Evolutionary conservation across 176 grass and related monocot genomes (phyloP), one percentile per base, ranked within the genome.

Genomic region (Calamus simplicifolius): DNA sequence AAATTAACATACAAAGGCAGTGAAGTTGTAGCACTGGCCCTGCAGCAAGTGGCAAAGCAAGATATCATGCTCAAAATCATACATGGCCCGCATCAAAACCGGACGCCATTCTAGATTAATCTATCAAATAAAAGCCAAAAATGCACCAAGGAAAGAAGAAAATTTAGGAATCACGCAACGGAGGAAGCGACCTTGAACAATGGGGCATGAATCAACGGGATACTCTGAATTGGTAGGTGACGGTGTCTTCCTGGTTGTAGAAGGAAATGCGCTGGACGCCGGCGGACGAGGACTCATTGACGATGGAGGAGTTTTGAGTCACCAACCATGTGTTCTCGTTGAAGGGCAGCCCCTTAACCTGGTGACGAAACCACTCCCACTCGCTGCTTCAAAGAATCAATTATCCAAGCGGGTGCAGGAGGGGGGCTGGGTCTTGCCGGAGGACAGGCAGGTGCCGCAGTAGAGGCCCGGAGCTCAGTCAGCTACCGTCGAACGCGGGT

Each of bases 221-320:
- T 74, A 87, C 91, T 77, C 68, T 85, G 66, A 96, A 48, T 38
- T 96, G 92, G 82, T 90, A 90, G 18, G 92, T 87, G 70, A 96
- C 75, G 3, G 78, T 85, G 50, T 97, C 87, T 59, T 97, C 92
- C 79, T 97, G 92, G 72, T 97, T 97, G 75, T 97, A 97, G 67
- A 97, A 97, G 4, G 92, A 90, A 12, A 90, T 58, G 57, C 92
- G 80, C 73, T 90, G 80, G 4, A 90, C 80, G 19, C 92, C 87
- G 1, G 92, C 88, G 69, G n/a, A 77, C 15, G 87, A 88, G 8
- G 87, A 83, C 69, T 87, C 87, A 8, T 83, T 63, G 17, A 88
- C 69, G 27, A 90, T 90, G 70, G 92, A 97, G 19, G 92, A 97
- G 43, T 97, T 97, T 61, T 90, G 92, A 49, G 92, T 90, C 28